These are phyloP conservation scores for Lomentospora prolificans DNA, from an alignment of 2,329 filamentous ascomycete genomes.

Conservation along the genomic window DNA sequence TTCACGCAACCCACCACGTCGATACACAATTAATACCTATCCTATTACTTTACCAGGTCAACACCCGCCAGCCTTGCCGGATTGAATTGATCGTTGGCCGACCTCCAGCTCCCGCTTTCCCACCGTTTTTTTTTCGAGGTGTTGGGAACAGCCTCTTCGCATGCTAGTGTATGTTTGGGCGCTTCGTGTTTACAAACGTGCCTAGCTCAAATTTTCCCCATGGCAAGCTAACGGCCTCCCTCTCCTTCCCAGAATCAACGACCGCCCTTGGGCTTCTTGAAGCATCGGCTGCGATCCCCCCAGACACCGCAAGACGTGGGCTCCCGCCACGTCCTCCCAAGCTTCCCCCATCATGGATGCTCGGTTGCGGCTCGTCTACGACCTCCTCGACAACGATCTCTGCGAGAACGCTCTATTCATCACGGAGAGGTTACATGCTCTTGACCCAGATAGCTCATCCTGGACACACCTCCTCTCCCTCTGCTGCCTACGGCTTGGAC, in stretches of 20 bases:
- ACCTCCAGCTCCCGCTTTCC: not conserved
- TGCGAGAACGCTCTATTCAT: constrained; percentile 8
- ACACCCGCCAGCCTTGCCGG: not conserved
- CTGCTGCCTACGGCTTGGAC: constrained; percentile 12
- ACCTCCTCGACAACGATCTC: constrained; percentile 8
- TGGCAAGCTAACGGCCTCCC: not conserved
- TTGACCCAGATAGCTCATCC: constrained; percentile 11
- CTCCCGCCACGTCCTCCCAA: constrained; percentile 1
- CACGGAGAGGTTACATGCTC: constrained; percentile 10
- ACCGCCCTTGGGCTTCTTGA: not conserved
- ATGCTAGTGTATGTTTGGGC: not conserved
- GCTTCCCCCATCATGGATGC: constrained; percentile 7
- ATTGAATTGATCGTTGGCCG: not conserved
- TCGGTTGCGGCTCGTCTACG: constrained; percentile 7
- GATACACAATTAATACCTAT: not conserved
- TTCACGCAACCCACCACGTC: not conserved
- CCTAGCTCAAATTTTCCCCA: not conserved
- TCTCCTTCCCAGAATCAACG: not conserved
- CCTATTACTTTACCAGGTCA: constrained; percentile 1
- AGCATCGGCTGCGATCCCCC: not conserved
- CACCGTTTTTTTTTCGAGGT: not conserved
- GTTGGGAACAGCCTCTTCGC: not conserved
- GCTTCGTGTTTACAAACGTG: not conserved
- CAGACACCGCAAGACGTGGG: constrained; percentile 6
- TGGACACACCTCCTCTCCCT: constrained; percentile 14